phyloP scores from a whole-genome alignment of 129 eudicot genomes.

The Smallanthus sonchifolius region DNA sequence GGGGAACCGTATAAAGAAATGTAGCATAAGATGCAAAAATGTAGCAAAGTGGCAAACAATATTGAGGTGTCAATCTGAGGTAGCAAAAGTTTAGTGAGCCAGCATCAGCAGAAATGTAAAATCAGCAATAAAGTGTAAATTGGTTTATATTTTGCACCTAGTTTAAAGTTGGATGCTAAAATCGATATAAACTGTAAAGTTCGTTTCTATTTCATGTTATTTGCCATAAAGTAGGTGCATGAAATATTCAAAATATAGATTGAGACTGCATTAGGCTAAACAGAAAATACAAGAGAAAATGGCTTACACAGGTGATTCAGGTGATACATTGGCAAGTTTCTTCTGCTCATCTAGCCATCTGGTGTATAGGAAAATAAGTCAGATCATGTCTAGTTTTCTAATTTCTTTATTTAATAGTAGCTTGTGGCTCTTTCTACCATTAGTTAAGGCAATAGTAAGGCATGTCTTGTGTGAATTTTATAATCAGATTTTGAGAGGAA shows the following conservation, averaged over 20 bases:
- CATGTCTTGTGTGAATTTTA: background rate
- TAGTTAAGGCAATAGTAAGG: background rate
- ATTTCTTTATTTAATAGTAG: background rate
- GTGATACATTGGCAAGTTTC: conserved; percentile 74
- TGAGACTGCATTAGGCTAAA: background rate
- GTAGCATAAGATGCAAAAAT: background rate
- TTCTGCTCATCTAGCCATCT: conserved; percentile 97
- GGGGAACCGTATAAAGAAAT: background rate
- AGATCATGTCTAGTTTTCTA: background rate
- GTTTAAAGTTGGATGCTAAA: background rate
- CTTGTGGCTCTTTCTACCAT: background rate
- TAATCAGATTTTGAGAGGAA: background rate
- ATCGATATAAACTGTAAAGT: background rate
- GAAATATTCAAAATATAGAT: background rate
- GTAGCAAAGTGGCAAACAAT: background rate
- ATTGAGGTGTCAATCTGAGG: background rate
- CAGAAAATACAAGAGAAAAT: conserved; percentile 9
- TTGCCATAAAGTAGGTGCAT: conserved; percentile 5
- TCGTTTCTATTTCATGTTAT: background rate
- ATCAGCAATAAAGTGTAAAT: background rate
- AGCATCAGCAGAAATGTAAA: background rate
- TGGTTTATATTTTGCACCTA: background rate
- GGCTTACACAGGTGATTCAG: conserved; percentile 92
- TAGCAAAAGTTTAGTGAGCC: background rate
- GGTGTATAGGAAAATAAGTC: conserved; percentile 8